These are phyloP conservation scores for Yamadazyma insecticola DNA, from an alignment of 805 yeast species.

Conservation along the genomic window DNA sequence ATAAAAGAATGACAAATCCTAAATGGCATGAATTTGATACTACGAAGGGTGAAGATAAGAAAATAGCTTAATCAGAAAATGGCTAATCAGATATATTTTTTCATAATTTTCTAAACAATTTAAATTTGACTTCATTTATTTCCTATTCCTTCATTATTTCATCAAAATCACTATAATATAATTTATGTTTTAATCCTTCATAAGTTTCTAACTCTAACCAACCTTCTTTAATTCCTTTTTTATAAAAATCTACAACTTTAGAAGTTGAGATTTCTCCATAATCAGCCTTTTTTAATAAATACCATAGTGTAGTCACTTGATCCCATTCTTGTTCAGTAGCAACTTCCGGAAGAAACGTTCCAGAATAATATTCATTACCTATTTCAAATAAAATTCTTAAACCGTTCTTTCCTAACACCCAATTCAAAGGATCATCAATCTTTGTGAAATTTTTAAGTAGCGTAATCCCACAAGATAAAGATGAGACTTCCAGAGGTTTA, in stretches of 20 bases:
- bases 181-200: constrained; percentile 28
- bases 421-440: constrained; percentile 53
- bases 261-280: constrained; percentile 11
- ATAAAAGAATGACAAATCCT: constrained; percentile 22
- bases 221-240: constrained; percentile 25
- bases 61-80: too few species aligned
- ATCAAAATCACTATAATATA: constrained; percentile 22
- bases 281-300: constrained; percentile 75
- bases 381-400: constrained; percentile 52
- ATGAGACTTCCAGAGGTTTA: constrained; percentile 45
- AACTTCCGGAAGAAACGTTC: constrained; percentile 89
- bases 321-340: constrained; percentile 86
- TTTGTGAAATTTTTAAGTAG: constrained; percentile 54
- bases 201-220: constrained; percentile 31
- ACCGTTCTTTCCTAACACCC: constrained; percentile 85
- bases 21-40: constrained; percentile 19
- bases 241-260: constrained; percentile 20
- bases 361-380: constrained; percentile 42
- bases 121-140: too few species aligned
- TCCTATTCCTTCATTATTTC: constrained; percentile 10
- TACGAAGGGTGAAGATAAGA: neutral
- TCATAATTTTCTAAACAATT: too few species aligned
- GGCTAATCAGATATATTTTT: too few species aligned
- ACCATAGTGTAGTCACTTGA: constrained; percentile 61
- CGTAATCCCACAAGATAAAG: constrained; percentile 59